phyloP scores from a whole-genome alignment of 176 grass and related monocot species.

The Aegilops speltoides region DNA sequence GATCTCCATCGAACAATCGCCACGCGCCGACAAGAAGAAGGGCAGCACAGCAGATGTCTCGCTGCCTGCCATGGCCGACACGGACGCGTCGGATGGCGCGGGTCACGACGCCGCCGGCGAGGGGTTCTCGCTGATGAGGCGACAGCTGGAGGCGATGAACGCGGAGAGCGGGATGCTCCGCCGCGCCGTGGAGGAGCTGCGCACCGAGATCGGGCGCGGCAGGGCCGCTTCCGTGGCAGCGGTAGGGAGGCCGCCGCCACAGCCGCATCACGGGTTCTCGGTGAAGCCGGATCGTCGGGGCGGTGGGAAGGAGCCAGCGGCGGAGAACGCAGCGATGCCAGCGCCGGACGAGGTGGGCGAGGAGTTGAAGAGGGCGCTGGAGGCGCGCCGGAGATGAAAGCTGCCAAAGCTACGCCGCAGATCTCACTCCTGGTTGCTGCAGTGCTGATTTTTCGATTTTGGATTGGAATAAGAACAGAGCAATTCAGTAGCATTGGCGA shows the following conservation, averaged over 20 bases:
- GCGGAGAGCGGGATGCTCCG: conserved; percentile 60
- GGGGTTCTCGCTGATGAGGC: conserved; percentile 35
- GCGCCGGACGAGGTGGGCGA: conserved; percentile 28
- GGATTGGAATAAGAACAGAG: not conserved
- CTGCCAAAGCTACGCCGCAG: not conserved
- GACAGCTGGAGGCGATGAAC: conserved; percentile 61
- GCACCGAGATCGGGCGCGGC: conserved; percentile 31
- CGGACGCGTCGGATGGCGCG: not conserved
- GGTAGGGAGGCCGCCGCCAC: not conserved
- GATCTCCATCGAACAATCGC: conserved; percentile 69
- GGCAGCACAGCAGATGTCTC: not conserved
- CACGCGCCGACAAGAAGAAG: not conserved
- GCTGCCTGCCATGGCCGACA: not conserved
- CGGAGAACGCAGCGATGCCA: not conserved
- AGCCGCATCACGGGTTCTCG: not conserved
- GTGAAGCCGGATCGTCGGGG: conserved; percentile 20
- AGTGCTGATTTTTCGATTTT: not conserved
- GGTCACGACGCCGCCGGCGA: not conserved
- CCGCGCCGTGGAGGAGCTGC: conserved; percentile 67
- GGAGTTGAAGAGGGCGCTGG: conserved; percentile 58
- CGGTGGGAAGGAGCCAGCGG: not conserved
- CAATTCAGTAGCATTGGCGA: not conserved
- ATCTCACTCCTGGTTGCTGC: not conserved
- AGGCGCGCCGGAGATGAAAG: conserved; percentile 37
- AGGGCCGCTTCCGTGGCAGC: conserved; percentile 4